Conservation (phyloP, 2,329 filamentous ascomycete genomes). For the Beauveria sp. region DNA sequence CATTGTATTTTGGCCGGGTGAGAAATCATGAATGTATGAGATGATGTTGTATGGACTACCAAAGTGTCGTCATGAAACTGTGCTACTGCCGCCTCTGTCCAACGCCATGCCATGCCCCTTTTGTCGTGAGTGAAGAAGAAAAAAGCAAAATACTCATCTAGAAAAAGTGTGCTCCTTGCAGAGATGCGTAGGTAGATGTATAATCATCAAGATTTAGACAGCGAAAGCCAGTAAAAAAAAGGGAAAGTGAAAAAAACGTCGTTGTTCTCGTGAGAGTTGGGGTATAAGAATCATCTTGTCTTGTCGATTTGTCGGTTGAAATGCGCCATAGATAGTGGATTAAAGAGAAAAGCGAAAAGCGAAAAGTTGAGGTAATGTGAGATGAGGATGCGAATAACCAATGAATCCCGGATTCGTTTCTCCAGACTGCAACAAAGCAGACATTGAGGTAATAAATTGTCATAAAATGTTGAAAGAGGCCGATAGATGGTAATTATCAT, state of each 20-base stretch:
- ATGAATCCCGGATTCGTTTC: neutral
- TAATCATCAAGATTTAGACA: neutral
- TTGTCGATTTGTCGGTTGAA: neutral
- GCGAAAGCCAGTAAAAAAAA: neutral
- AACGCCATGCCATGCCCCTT: constrained; percentile 3
- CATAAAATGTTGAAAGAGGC: neutral
- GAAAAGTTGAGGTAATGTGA: constrained; percentile 10
- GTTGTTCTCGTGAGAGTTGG: constrained; percentile 9
- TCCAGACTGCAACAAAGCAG: neutral
- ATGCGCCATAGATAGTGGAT: neutral
- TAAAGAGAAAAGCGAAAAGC: constrained; percentile 22
- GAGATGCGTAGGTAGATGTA: constrained; percentile 6
- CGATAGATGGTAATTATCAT: neutral
- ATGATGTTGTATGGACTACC: neutral
- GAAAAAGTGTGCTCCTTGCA: neutral
- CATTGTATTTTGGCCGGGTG: too few relatives aligned
- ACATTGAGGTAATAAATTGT: neutral
- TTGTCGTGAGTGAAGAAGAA: neutral
- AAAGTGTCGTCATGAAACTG: neutral
- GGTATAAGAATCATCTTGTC: constrained; percentile 6
- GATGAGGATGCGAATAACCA: neutral
- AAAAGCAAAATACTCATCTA: neutral
- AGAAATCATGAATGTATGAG: neutral
- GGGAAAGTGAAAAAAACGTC: neutral
- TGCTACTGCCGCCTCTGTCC: neutral